Conservation (phyloP, 2,329 filamentous ascomycete species). For the Fusarium verticillioides region DNA sequence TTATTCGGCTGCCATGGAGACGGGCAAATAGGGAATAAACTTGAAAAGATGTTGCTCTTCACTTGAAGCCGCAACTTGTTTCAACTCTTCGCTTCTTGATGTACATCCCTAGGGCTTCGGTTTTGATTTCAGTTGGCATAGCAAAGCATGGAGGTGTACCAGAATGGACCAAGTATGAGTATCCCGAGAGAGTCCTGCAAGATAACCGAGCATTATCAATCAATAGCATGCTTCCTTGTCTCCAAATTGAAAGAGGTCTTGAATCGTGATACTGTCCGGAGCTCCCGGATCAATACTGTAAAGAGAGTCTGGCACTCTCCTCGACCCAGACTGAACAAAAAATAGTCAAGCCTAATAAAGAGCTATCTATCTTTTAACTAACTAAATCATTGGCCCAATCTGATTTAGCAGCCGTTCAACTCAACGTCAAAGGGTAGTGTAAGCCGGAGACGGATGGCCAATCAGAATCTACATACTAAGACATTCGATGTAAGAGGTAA, state of each 20-base stretch:
- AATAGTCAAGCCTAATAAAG: neutral
- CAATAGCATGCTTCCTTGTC: neutral
- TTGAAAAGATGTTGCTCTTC: neutral
- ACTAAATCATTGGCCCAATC: neutral
- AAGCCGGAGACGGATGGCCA: slow-evolving; percentile 8
- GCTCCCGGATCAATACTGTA: neutral
- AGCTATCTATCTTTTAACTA: neutral
- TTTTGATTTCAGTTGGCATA: slow-evolving; percentile 3
- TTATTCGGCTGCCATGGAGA: slow-evolving; percentile 3
- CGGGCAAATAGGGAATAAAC: slow-evolving; percentile 2
- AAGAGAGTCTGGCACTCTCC: neutral
- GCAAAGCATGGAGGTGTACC: neutral
- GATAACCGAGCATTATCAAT: neutral
- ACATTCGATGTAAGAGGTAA: slow-evolving; percentile 30
- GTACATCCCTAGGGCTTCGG: slow-evolving; percentile 16
- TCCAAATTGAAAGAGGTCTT: neutral
- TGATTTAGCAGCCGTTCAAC: neutral
- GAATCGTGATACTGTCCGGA: neutral
- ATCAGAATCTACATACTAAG: slow-evolving; percentile 4
- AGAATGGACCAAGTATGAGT: neutral
- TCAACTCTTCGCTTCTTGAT: slow-evolving; percentile 20
- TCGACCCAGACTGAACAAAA: neutral
- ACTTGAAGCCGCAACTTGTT: slow-evolving; percentile 3
- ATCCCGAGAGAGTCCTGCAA: neutral
- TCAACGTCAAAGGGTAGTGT: neutral